Base-by-base conservation (phyloP, 1,139 yeast species). In the Hyphopichia pseudoburtonii region DNA sequence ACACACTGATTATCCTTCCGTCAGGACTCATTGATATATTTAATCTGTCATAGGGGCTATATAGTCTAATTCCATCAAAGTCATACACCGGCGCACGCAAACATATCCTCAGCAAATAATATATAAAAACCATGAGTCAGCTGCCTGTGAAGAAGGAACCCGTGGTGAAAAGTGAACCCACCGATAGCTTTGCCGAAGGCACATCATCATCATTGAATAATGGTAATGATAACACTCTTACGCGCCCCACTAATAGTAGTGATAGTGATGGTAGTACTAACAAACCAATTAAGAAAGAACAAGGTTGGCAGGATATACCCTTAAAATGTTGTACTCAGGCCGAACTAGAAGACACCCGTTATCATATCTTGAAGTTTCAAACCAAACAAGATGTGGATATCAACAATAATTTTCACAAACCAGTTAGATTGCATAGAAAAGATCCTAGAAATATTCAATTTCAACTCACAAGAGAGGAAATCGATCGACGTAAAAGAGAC, bases 391-490 rank as follows among this genome's bases (percentile, higher is more conserved):
- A 76, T 33, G 83, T 92, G 24, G 86, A 86, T 46, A 92, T 94
- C 5, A 66, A 70, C 22, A 68, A 70, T 26, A 82, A 82, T 46
- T 90, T 90, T 58, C 81, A 80, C 36, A 76, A 77, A 41, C 98
- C 98, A 0, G 84, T 90, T 14, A 70, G 96, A 48, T 68, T 90
- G 52, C 96, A 89, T 58, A 75, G 97, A 49, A 89, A 90, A 56
- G 97, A 90, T 59, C 96, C 97, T 1, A 76, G 89, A 50, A 87
- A 87, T 55, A 70, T 90, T 57, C 96, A 87, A 56, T 86, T 86
- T 54, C 96, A 87, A 60, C 66, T 86, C 48, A 83, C 85, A 2
- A 55, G 82, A 46, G 69, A 76, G 47, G 87, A 81, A 46, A 64
- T 78, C 38, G 90, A 67, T 51, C 76, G 66, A 59, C 76, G 70